Evolutionary conservation across 305 asterid genomes (phyloP), one percentile per base, ranked within the genome.

Genomic region (Striga hermonthica): DNA sequence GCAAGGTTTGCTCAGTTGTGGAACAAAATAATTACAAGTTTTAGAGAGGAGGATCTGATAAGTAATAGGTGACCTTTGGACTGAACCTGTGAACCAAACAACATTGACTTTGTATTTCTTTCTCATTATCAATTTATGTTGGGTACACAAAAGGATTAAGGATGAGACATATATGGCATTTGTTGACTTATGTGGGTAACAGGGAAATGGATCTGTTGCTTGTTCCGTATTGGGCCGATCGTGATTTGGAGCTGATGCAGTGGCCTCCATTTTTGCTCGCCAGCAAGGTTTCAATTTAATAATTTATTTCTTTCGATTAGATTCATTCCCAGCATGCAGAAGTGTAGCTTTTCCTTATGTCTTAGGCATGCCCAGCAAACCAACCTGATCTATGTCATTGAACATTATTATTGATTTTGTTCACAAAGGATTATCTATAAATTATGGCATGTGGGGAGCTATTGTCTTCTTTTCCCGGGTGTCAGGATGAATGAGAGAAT

Each of bases 221-320:
- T 74, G 99, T 94, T 76, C 99, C 99, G 15, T 93, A 93, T 79
- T 93, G 97, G 96, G 97, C 97, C 68, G 96, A 94, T 77, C 97
- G 93, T 70, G 95, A 90, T 72, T 73, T 94, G 82, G 96, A 84
- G 74, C 85, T 94, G 66, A 91, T 80, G 75, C 97, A 86, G 73
- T 94, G 99, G 99, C 99, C 99, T 62, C 99, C 96, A 3, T 94
- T 94, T 86, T 79, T 94, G 80, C 96, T 94, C 66, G 98, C 99
- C 67, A 90, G 99, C 98, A 94, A 85, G 99, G 99, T 93, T 77
- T 74, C 22, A 4, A 41, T 72, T 66, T 57, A 35, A 55, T 62
- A 72, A 14, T 36, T 52, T 6, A 9, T 48, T 68, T 39, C 67
- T 9, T 56, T 75, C 57, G 59, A 38, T 61, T 62, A 56, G 38